phyloP scores from a whole-genome alignment of 1,284 basidiomycete genomes.

The Ceratobasidium sp. region DNA sequence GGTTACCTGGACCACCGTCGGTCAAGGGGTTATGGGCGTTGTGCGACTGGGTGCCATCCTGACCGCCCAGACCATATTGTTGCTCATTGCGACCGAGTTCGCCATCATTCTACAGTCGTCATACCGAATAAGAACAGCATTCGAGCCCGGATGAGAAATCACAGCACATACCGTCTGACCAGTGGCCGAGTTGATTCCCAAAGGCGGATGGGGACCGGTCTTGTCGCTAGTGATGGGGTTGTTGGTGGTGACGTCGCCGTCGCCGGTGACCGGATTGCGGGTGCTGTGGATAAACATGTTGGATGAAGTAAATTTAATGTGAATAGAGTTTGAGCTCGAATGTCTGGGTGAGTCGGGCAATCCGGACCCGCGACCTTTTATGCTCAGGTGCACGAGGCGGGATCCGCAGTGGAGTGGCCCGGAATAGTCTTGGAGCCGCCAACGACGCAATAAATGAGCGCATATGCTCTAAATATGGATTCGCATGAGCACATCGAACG shows the following conservation, averaged over 20 bases:
- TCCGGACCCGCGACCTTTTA: conserved; percentile 15
- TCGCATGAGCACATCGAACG: neutral
- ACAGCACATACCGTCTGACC: conserved; percentile 10
- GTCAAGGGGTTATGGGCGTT: conserved; percentile 32
- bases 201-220: conserved; percentile 25
- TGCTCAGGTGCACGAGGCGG: neutral
- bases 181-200: conserved; percentile 34
- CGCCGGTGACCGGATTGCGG: conserved; percentile 32
- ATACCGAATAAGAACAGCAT: neutral
- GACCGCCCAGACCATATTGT: neutral
- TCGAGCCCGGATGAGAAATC: neutral
- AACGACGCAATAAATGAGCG: conserved; percentile 3
- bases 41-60: too few species aligned
- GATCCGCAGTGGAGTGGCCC: neutral
- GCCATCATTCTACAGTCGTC: conserved; percentile 25
- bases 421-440: neutral
- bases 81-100: conserved; percentile 32
- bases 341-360: conserved; percentile 9
- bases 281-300: conserved; percentile 9
- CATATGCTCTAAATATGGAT: too few species aligned
- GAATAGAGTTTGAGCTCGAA: neutral
- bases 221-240: conserved; percentile 35
- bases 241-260: conserved; percentile 23
- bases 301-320: neutral
- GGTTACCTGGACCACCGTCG: conserved; percentile 16